These are phyloP conservation scores for Striga asiatica DNA, from an alignment of 257 asterid species.

Conservation along the genomic window DNA sequence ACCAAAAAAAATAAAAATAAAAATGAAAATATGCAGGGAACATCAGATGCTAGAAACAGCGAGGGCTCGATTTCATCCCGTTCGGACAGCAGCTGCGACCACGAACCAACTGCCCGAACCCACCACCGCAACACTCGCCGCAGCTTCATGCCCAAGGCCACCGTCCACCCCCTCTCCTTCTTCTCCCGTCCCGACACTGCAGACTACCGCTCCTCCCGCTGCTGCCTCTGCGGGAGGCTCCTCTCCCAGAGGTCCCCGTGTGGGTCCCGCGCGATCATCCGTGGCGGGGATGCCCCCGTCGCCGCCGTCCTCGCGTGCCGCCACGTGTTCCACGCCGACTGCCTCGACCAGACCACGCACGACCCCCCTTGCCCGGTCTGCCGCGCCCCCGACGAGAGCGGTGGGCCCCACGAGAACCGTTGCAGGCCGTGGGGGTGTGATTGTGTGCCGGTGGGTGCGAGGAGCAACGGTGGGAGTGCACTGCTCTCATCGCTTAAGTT, in stretches of 20 bases:
- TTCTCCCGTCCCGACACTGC: constrained; percentile 52
- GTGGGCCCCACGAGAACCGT: constrained; percentile 33
- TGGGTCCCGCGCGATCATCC: constrained; percentile 75
- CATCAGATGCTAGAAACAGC: constrained; percentile 65
- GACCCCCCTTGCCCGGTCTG: constrained; percentile 96
- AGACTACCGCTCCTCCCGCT: constrained; percentile 43
- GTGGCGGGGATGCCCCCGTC: constrained; percentile 88
- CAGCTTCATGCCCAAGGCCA: constrained; percentile 84
- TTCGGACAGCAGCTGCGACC: constrained; percentile 78
- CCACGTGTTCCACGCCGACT: constrained; percentile 92
- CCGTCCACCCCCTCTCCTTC: constrained; percentile 73
- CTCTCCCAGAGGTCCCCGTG: constrained; percentile 91
- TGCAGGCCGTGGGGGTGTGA: constrained; percentile 85
- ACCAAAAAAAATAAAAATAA: background rate
- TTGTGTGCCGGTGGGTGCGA: constrained; percentile 69
- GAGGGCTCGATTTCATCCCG: constrained; percentile 79
- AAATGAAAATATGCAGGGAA: constrained; percentile 58
- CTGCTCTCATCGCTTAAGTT: constrained; percentile 60
- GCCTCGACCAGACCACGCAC: constrained; percentile 85
- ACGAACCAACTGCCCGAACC: constrained; percentile 57
- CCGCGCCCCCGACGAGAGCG: too few species aligned
- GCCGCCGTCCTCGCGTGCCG: constrained; percentile 88
- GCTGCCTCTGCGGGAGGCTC: constrained; percentile 77
- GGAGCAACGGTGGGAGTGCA: constrained; percentile 41
- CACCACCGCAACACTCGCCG: constrained; percentile 74